Percentiles rank a stretch among this genome's conserved stretches.
These are phyloP conservation scores for Myxozyma lipomycoides DNA, from an alignment of 805 yeast genomes.

Conservation along the genomic window DNA sequence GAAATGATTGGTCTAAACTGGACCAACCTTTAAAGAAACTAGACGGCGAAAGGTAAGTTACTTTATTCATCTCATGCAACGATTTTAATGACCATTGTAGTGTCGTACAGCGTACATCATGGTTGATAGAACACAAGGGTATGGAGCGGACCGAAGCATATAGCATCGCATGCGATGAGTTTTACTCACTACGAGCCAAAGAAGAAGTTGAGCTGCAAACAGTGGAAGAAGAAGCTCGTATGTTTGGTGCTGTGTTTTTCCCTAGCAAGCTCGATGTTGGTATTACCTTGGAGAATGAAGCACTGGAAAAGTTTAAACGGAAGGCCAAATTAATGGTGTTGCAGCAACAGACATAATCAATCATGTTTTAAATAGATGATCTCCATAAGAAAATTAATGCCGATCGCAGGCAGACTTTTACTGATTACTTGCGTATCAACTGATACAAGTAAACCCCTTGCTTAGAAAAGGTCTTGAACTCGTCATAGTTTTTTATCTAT, in stretches of 20 bases:
- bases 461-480: conserved; percentile 17
- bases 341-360: neutral
- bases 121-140: conserved; percentile 44
- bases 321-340: neutral
- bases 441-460: conserved; percentile 19
- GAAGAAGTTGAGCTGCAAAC: conserved; percentile 71
- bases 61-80: too few relatives aligned
- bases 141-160: conserved; percentile 49
- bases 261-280: conserved; percentile 63
- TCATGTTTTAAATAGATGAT: too few relatives aligned
- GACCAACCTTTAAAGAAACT: conserved; percentile 68
- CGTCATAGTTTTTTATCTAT: conserved; percentile 32
- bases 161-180: conserved; percentile 82
- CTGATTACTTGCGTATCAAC: conserved; percentile 13
- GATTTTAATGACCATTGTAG: too few relatives aligned
- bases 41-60: conserved; percentile 67
- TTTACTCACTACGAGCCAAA: conserved; percentile 78
- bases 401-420: too few relatives aligned
- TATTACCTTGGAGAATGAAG: conserved; percentile 63
- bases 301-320: conserved; percentile 43
- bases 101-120: conserved; percentile 71
- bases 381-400: too few relatives aligned
- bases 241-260: conserved; percentile 78
- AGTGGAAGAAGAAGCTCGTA: conserved; percentile 73
- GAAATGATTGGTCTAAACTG: conserved; percentile 73